Evolutionary conservation across 306 rosid species (phyloP).

Genomic region (Vigna hirtella): DNA sequence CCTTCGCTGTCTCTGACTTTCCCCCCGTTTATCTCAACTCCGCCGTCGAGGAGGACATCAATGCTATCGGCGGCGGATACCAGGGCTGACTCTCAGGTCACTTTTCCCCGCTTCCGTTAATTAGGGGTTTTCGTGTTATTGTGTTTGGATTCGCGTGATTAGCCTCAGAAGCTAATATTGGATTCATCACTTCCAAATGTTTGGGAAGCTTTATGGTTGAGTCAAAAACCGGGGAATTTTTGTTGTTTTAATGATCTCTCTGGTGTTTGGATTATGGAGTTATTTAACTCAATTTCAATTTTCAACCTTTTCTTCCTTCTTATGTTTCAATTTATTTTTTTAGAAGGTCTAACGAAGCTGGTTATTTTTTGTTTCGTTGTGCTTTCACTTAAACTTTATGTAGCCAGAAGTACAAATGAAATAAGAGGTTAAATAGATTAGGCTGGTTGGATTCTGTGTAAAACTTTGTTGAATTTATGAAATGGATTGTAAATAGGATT

Average conservation of each 20-base stretch:
- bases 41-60: conserved; percentile 64
- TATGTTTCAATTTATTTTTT: background rate
- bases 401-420: background rate
- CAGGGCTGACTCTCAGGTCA: conserved; percentile 35
- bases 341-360: background rate
- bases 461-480: conserved; percentile 1
- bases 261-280: background rate
- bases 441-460: background rate
- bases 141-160: background rate
- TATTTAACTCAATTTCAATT: background rate
- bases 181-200: too few species aligned
- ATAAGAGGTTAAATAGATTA: background rate
- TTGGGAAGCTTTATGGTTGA: background rate
- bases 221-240: background rate
- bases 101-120: background rate
- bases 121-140: conserved; percentile 30
- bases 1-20: conserved; percentile 62
- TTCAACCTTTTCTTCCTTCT: background rate
- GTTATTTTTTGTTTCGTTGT: background rate
- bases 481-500: background rate
- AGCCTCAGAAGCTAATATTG: background rate
- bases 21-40: conserved; percentile 74
- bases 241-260: background rate
- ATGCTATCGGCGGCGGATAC: conserved; percentile 92
- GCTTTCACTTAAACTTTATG: background rate